These are phyloP conservation scores for Aspergillus olivimuriae DNA, from an alignment of 495 filamentous ascomycete species.

Conservation along the genomic window DNA sequence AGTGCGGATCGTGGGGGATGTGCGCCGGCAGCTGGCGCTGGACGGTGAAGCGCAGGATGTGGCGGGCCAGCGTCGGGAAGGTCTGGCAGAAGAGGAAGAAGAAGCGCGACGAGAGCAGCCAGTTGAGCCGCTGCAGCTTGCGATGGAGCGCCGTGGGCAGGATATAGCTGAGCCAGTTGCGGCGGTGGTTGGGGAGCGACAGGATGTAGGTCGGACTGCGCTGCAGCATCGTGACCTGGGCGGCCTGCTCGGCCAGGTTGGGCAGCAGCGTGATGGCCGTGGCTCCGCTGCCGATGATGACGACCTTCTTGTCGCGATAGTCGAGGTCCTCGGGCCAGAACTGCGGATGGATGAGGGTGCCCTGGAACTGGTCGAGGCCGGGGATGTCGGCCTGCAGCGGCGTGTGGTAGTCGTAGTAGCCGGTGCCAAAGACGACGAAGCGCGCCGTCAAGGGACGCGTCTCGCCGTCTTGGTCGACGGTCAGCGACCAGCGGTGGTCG, in stretches of 20 bases:
- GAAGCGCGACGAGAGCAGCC: conserved; percentile 38
- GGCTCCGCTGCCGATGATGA: conserved; percentile 51
- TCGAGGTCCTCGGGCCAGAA: conserved; percentile 48
- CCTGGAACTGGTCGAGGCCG: conserved; percentile 33
- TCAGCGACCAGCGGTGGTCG: conserved; percentile 55
- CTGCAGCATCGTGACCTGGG: conserved; percentile 49
- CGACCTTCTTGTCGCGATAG: conserved; percentile 46
- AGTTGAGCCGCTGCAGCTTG: conserved; percentile 38
- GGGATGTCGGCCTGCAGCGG: conserved; percentile 46
- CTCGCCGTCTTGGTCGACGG: conserved; percentile 43
- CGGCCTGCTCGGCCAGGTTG: conserved; percentile 38
- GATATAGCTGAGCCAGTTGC: conserved; percentile 31
- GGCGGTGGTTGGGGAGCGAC: conserved; percentile 37
- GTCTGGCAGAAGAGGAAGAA: conserved; percentile 48
- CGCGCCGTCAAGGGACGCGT: conserved; percentile 41
- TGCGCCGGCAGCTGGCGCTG: conserved; percentile 45
- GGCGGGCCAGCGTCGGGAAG: conserved; percentile 47
- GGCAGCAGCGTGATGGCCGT: conserved; percentile 51
- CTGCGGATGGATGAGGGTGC: conserved; percentile 43
- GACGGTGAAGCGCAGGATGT: conserved; percentile 36
- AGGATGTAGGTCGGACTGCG: conserved; percentile 56
- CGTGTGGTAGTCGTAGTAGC: conserved; percentile 60
- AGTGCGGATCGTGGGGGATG: conserved; percentile 58
- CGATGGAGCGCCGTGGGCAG: conserved; percentile 29
- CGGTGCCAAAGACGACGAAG: conserved; percentile 57